These are phyloP conservation scores for Apiotrichum domesticum DNA, from an alignment of 1,284 basidiomycete genomes.

Conservation along the genomic window DNA sequence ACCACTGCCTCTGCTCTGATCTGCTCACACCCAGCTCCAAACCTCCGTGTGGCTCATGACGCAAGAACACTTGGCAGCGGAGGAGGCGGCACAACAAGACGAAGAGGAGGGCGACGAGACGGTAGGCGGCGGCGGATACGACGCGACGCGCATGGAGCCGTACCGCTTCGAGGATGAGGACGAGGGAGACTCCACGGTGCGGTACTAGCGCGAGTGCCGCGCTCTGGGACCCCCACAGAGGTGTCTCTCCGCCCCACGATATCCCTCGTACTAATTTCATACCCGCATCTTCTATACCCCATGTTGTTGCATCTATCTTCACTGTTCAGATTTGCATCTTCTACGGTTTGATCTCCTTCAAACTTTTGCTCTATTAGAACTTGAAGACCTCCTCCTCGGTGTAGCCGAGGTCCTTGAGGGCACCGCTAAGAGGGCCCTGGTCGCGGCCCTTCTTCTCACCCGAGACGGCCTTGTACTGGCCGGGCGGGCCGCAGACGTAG, in stretches of 20 bases:
- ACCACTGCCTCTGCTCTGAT: neutral
- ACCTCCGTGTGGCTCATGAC: slow-evolving; percentile 92
- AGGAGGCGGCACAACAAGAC: neutral
- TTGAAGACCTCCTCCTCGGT: slow-evolving; percentile 59
- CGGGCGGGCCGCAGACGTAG: slow-evolving; percentile 88
- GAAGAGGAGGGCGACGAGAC: neutral
- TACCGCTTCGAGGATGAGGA: neutral
- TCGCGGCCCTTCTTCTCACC: slow-evolving; percentile 57
- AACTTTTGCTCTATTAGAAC: slow-evolving; percentile 30
- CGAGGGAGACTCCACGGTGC: neutral
- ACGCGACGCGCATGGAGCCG: neutral
- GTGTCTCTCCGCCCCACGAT: too few species aligned
- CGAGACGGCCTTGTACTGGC: slow-evolving; percentile 70
- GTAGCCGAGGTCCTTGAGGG: slow-evolving; percentile 82
- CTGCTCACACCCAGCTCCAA: slow-evolving; percentile 62
- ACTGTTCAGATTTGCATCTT: neutral
- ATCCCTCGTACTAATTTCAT: neutral
- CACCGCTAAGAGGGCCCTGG: slow-evolving; percentile 76
- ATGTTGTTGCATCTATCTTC: neutral
- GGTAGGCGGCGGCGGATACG: neutral
- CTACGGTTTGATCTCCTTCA: neutral
- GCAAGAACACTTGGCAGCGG: slow-evolving; percentile 50
- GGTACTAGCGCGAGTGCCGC: neutral
- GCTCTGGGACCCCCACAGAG: too few species aligned
- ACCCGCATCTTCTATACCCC: neutral